phyloP scores from a whole-genome alignment of 768 basidiomycete species.

The Hirschioporus abietinus region DNA sequence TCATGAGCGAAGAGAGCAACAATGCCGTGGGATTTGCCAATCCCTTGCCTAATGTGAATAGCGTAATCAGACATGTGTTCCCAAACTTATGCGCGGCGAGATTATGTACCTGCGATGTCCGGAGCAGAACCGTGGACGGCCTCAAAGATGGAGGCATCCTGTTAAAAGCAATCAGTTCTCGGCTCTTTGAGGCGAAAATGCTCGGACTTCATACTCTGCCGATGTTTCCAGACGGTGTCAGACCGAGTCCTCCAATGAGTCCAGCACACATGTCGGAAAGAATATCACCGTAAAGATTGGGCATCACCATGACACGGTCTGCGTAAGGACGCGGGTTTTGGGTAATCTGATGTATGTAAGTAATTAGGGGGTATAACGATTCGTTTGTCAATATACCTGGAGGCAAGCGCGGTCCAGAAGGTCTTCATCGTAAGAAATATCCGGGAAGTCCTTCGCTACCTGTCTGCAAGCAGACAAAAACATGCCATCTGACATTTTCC shows the following conservation, averaged over 20 bases:
- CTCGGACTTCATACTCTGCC: constrained; percentile 58
- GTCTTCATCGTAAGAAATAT: constrained; percentile 93
- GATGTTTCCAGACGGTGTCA: constrained; percentile 97
- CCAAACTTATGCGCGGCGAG: neutral
- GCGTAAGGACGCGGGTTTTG: constrained; percentile 91
- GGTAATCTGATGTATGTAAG: constrained; percentile 51
- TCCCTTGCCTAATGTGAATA: constrained; percentile 58
- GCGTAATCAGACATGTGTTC: constrained; percentile 9
- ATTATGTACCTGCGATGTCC: constrained; percentile 83
- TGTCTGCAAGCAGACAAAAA: constrained; percentile 96
- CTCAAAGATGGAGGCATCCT: constrained; percentile 99
- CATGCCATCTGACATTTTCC: constrained; percentile 99
- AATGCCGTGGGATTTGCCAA: constrained; percentile 99
- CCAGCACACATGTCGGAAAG: constrained; percentile 98
- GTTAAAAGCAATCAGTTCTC: constrained; percentile 16
- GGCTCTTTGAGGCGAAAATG: constrained; percentile 4
- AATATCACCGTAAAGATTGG: constrained; percentile 95
- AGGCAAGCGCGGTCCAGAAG: constrained; percentile 95
- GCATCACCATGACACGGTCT: constrained; percentile 99
- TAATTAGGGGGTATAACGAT: neutral
- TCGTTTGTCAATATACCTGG: constrained; percentile 44
- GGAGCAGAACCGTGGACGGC: constrained; percentile 99
- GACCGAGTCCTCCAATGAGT: constrained; percentile 93
- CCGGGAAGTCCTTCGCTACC: constrained; percentile 93
- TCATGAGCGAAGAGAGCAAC: constrained; percentile 92